Conservation (phyloP, 495 filamentous ascomycete genomes). For the Penicillium atrosanguineum region DNA sequence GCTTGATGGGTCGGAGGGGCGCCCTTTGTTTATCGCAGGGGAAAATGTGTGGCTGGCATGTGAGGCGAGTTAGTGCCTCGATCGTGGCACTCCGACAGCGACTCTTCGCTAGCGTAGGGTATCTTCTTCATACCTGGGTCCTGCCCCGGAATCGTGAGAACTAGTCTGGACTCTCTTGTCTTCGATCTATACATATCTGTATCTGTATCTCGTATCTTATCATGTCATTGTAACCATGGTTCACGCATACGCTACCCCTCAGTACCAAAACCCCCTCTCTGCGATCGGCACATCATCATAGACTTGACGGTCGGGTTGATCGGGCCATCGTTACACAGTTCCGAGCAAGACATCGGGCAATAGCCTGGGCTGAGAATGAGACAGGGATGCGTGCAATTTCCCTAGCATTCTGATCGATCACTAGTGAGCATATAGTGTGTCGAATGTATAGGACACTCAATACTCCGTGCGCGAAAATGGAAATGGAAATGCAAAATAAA, state of each 20-base stretch:
- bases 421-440: not conserved
- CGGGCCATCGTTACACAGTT: constrained; percentile 16
- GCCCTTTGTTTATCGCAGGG: constrained; percentile 11
- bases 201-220: not conserved
- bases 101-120: not conserved
- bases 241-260: constrained; percentile 19
- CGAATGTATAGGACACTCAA: not conserved
- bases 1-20: not conserved
- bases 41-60: constrained; percentile 23
- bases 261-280: constrained; percentile 13
- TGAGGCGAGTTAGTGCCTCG: constrained; percentile 23
- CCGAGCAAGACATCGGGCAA: constrained; percentile 10
- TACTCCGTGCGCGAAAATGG: too few species aligned
- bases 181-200: not conserved
- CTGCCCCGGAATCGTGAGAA: too few species aligned
- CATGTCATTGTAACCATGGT: constrained; percentile 18
- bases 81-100: constrained; percentile 17
- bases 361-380: constrained; percentile 21
- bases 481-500: too few species aligned
- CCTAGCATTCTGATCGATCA: constrained; percentile 3
- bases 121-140: not conserved
- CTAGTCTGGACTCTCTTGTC: not conserved
- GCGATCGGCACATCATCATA: constrained; percentile 17
- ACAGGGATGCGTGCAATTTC: constrained; percentile 14
- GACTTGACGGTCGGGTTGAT: constrained; percentile 10